These are phyloP conservation scores for Gliomastix tumulicola DNA, from an alignment of 2,329 filamentous ascomycete genomes.

Conservation along the genomic window DNA sequence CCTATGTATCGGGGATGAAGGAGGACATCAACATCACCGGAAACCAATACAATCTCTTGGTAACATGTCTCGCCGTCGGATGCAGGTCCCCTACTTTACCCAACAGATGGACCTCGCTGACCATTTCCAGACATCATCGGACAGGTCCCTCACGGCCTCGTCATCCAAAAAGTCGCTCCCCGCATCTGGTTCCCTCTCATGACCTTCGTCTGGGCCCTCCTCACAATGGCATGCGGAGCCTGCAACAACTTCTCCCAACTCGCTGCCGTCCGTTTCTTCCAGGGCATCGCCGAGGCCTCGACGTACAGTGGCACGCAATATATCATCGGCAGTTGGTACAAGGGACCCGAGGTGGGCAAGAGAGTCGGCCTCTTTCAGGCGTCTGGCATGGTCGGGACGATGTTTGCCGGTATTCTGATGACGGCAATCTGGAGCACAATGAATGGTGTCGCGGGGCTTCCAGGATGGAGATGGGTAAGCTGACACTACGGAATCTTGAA, in stretches of 20 bases:
- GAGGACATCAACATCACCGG: constrained; percentile 33
- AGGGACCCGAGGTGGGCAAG: constrained; percentile 44
- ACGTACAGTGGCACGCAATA: constrained; percentile 21
- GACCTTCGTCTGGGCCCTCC: constrained; percentile 38
- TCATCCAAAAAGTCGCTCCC: constrained; percentile 40
- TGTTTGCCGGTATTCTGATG: constrained; percentile 49
- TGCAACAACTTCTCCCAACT: constrained; percentile 13
- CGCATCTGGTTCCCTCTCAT: constrained; percentile 40
- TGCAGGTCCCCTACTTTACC: constrained; percentile 8
- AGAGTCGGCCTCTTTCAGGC: constrained; percentile 51
- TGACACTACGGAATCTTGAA: too few species aligned
- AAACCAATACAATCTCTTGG: constrained; percentile 21
- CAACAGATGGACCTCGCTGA: too few species aligned
- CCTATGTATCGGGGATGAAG: constrained; percentile 35
- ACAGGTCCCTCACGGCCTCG: constrained; percentile 35
- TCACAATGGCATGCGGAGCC: constrained; percentile 26
- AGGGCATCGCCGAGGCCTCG: constrained; percentile 14
- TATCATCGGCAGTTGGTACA: constrained; percentile 43
- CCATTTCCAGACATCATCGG: constrained; percentile 25
- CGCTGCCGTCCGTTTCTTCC: constrained; percentile 15
- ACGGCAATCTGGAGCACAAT: constrained; percentile 30
- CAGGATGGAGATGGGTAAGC: not conserved
- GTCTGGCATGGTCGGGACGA: constrained; percentile 46
- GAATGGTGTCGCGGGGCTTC: constrained; percentile 33
- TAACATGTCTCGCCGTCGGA: constrained; percentile 12